A percentile compares a stretch with the other conserved stretches of the same genome.
These are phyloP conservation scores for Pseudozyma pruni DNA, from an alignment of 1,284 basidiomycete genomes.

Conservation along the genomic window DNA sequence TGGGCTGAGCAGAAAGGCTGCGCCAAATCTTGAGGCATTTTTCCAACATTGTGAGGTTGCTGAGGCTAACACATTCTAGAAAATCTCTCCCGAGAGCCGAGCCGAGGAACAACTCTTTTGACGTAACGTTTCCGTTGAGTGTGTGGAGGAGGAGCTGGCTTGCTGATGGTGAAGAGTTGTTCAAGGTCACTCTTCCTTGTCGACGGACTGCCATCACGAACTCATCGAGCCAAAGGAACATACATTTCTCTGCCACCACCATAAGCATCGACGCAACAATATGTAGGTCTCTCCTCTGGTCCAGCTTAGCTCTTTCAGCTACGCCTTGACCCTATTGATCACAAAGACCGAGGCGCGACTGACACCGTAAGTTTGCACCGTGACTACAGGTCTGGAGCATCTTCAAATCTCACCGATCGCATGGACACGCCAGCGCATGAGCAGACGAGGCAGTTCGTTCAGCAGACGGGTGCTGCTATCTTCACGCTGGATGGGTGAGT, in stretches of 20 bases:
- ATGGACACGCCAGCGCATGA: constrained; percentile 44
- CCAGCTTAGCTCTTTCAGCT: neutral
- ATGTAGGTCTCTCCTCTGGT: neutral
- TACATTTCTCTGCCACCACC: too few relatives aligned
- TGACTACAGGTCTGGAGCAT: constrained; percentile 30
- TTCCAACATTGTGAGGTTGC: neutral
- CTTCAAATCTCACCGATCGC: constrained; percentile 45
- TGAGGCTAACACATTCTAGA: neutral
- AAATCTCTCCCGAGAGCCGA: neutral
- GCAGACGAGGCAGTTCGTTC: constrained; percentile 30
- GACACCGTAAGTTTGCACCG: too few relatives aligned
- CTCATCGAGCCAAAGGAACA: neutral
- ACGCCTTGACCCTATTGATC: too few relatives aligned
- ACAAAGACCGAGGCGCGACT: too few relatives aligned
- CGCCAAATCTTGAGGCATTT: neutral
- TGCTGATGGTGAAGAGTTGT: neutral
- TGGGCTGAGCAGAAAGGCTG: neutral
- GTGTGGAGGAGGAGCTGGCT: constrained; percentile 4
- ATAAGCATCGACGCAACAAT: neutral
- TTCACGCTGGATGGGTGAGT: constrained; percentile 49
- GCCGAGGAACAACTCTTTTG: neutral
- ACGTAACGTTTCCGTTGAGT: constrained; percentile 4
- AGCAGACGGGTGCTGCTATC: constrained; percentile 31
- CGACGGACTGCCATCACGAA: too few relatives aligned
- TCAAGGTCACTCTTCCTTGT: neutral